Percentiles rank a stretch among this genome's conserved stretches.
Evolutionary conservation across 306 rosid genomes (phyloP).

Genomic region (Sesbania bispinosa): DNA sequence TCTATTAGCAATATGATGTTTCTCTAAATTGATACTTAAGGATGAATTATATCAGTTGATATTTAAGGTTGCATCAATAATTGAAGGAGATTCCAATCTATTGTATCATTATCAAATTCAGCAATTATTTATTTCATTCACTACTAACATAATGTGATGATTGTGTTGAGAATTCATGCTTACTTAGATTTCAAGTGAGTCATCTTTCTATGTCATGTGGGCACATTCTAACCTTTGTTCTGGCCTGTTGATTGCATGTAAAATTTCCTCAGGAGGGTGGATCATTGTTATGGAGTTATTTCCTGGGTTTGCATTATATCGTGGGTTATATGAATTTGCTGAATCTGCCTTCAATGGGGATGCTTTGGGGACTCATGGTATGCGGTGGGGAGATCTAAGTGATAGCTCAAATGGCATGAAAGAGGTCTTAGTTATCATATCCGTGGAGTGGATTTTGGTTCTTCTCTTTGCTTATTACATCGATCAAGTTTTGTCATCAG

Average conservation of each 20-base stretch:
- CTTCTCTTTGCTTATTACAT: conserved; percentile 61
- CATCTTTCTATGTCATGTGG: conserved; percentile 6
- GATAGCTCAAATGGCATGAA: conserved; percentile 60
- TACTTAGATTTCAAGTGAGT: not conserved
- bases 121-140: too few relatives aligned
- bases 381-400: conserved; percentile 73
- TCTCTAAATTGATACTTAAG: not conserved
- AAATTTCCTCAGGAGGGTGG: conserved; percentile 49
- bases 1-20: conserved; percentile 14
- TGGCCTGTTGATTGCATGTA: conserved; percentile 3
- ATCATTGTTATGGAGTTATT: conserved; percentile 67
- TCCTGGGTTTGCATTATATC: conserved; percentile 78
- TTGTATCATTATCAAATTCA: not conserved
- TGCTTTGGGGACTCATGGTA: conserved; percentile 58
- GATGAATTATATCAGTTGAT: not conserved
- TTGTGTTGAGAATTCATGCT: not conserved
- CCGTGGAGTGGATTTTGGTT: conserved; percentile 64
- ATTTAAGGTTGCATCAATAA: not conserved
- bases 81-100: not conserved
- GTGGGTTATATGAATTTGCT: conserved; percentile 77
- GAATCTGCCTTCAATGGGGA: conserved; percentile 48
- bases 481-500: conserved; percentile 61
- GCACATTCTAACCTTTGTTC: conserved; percentile 6
- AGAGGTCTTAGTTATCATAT: conserved; percentile 61
- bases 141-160: not conserved